phyloP scores from a whole-genome alignment of 2,329 filamentous ascomycete genomes.

The Scortechinia acanthostroma region DNA sequence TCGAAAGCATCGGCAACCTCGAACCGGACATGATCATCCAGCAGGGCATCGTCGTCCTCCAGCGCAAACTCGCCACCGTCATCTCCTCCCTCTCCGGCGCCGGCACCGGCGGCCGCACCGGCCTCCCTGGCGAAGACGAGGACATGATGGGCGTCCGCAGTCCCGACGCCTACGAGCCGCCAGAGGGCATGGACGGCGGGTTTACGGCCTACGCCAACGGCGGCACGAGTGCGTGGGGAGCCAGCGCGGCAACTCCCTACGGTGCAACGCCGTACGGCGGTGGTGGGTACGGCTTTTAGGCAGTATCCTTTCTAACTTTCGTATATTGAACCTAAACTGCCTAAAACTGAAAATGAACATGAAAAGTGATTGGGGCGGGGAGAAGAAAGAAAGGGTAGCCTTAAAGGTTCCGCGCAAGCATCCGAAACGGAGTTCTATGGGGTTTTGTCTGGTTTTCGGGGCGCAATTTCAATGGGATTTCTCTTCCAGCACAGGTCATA shows the following conservation, averaged over 20 bases:
- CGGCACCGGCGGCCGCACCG: constrained; percentile 49
- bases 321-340: too few relatives aligned
- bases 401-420: too few relatives aligned
- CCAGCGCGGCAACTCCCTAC: constrained; percentile 4
- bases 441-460: too few relatives aligned
- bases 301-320: too few relatives aligned
- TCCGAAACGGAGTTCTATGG: too few relatives aligned
- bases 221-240: constrained; percentile 4
- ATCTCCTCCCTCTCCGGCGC: constrained; percentile 58
- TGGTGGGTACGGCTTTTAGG: neutral
- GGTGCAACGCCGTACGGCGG: constrained; percentile 34
- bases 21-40: constrained; percentile 85
- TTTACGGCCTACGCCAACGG: constrained; percentile 23
- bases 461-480: too few relatives aligned
- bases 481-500: too few relatives aligned
- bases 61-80: constrained; percentile 80
- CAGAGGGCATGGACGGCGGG: constrained; percentile 29
- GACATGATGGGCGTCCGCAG: constrained; percentile 38
- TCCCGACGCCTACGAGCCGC: constrained; percentile 35
- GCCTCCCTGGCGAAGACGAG: constrained; percentile 58
- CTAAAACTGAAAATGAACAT: too few relatives aligned
- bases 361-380: too few relatives aligned
- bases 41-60: constrained; percentile 79
- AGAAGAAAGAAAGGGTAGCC: too few relatives aligned
- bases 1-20: constrained; percentile 81